A percentile compares a stretch with the other conserved stretches of the same genome.
Conservation (phyloP, 106 monocot genomes). For the Cymbidium sinense region DNA sequence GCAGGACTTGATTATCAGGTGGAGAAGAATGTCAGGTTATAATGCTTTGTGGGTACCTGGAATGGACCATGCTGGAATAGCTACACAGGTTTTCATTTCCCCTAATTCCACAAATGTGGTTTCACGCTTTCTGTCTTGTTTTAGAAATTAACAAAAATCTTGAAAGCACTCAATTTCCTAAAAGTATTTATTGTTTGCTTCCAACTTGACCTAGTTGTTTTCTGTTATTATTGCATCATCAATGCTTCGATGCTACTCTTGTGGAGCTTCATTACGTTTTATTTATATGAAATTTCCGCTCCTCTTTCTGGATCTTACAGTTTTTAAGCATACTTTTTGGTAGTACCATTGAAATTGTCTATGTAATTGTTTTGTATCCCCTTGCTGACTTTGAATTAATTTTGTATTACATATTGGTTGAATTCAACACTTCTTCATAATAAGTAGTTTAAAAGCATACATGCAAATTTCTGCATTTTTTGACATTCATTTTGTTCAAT, state of each 20-base stretch:
- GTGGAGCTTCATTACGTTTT: not conserved
- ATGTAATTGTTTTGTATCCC: not conserved
- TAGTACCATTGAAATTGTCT: no score
- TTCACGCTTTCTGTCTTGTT: not conserved
- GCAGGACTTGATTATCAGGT: slow-evolving; percentile 83
- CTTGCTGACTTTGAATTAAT: not conserved
- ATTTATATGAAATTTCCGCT: no score
- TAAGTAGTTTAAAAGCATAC: no score
- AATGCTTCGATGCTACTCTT: not conserved
- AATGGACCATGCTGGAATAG: slow-evolving; percentile 99
- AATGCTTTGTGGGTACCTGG: slow-evolving; percentile 98
- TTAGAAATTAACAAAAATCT: not conserved
- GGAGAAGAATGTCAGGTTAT: slow-evolving; percentile 90
- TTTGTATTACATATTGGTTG: not conserved
- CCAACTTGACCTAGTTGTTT: not conserved
- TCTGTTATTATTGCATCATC: not conserved
- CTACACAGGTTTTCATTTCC: slow-evolving; percentile 65
- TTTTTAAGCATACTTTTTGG: no score
- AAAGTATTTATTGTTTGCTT: not conserved
- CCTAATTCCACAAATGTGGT: not conserved
- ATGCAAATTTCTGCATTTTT: no score
- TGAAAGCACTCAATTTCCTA: not conserved
- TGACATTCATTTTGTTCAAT: no score
- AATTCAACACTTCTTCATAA: no score
- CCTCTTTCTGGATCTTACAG: not conserved